Percentiles rank a stretch among this genome's conserved stretches.
phyloP scores from a whole-genome alignment of 495 filamentous ascomycete genomes.

The Choiromyces venosus region DNA sequence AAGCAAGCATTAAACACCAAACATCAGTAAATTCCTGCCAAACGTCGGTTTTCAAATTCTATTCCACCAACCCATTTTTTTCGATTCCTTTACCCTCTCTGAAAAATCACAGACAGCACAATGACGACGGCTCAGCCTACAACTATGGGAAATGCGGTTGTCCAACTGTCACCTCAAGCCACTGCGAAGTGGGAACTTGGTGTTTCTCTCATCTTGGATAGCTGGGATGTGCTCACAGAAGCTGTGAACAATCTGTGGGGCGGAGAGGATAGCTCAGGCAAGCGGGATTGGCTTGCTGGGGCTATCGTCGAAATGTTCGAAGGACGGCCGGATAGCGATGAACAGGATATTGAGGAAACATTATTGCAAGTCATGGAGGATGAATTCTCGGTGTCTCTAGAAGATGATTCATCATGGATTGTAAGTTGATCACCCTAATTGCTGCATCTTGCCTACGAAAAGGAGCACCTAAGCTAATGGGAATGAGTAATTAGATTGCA shows the following conservation, averaged over 20 bases:
- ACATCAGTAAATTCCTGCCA: not conserved
- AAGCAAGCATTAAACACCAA: not conserved
- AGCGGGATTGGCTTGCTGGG: conserved; percentile 94
- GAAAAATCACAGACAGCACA: not conserved
- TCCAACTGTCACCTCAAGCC: conserved; percentile 2
- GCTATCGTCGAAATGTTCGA: conserved; percentile 75
- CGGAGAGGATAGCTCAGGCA: conserved; percentile 74
- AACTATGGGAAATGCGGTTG: not conserved
- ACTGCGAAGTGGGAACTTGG: conserved; percentile 66
- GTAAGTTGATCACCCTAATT: conserved; percentile 11
- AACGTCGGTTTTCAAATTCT: not conserved
- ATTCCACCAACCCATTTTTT: not conserved
- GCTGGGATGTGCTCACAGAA: conserved; percentile 79
- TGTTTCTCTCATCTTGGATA: conserved; percentile 69
- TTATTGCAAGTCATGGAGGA: conserved; percentile 87
- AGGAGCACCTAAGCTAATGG: not conserved
- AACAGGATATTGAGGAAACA: conserved; percentile 74
- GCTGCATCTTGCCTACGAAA: not conserved
- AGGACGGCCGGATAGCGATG: conserved; percentile 66
- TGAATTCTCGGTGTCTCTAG: conserved; percentile 86
- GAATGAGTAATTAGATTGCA: conserved; percentile 50
- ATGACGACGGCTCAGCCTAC: not conserved
- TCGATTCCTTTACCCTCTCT: not conserved
- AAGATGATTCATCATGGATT: conserved; percentile 74
- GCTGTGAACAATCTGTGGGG: conserved; percentile 86